Evolutionary conservation across 2,329 filamentous ascomycete species (phyloP), one percentile per base, ranked within the genome.

Genomic region (Verticillium isaacii): DNA sequence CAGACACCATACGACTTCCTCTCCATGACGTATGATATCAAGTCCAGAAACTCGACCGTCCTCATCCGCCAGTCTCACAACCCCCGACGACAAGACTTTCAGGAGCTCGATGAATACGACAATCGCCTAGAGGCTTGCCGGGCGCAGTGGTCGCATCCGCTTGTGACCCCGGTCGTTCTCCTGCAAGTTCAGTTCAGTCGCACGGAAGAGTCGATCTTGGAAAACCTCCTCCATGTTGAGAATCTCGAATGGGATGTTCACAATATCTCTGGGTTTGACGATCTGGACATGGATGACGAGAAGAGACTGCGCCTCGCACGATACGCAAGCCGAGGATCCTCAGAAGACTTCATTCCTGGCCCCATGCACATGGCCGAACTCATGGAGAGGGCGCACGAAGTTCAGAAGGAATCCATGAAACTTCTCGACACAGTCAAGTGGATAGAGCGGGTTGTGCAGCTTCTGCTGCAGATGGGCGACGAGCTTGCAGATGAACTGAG

Each of bases 171-270:
- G 0, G 77, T 80, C 5, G 76, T 80, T 12, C 68, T 81, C n/a
- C 70, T 81, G 0, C 78, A 81, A 61, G 78, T 80, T 11, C 78
- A 81, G 57, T 74, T 80, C 39, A 73, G 77, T 65, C 75, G 77
- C 45, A 79, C 77, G 41, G 17, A 97, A 78, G 45, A 99, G 83
- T 36, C 99, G 85, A 68, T 96, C 89, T 75, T 98, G 93, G 78
- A 97, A 99, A 58, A 94, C 94, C 66, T 96, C 87, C 5, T 95
- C 88, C 73, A 89, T 91, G 56, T 93, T 93, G 72, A 99, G 8
- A 50, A 23, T n/a, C 41, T 50, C 41, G 41, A 50, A n/a, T 23
- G 19, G 2, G 75, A 78, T 32, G 78, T 80, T 4, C 77, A 77
- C 62, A 75, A 71, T 56, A 76, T 80, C 61, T 77, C 77, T 0